A percentile compares a stretch with the other conserved stretches of the same genome.
These are phyloP conservation scores for Huntiella moniliformis DNA, from an alignment of 2,329 filamentous ascomycete genomes.

Conservation along the genomic window DNA sequence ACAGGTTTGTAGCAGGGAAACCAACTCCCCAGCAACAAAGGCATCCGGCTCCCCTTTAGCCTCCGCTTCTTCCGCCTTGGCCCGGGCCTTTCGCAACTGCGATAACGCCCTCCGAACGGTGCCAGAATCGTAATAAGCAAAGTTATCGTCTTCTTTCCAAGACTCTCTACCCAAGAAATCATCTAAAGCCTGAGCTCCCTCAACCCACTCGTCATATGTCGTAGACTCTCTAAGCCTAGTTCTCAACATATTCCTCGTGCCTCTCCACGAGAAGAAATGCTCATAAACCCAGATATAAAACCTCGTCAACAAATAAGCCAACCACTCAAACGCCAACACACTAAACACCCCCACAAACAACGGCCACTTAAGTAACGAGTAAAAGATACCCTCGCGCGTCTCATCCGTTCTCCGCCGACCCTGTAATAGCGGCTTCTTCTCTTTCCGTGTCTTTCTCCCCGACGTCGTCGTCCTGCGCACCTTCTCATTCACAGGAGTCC, in stretches of 20 bases:
- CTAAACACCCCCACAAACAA: conserved; percentile 44
- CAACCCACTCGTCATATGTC: conserved; percentile 69
- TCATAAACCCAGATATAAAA: conserved; percentile 88
- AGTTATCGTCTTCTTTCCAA: conserved; percentile 64
- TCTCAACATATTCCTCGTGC: conserved; percentile 52
- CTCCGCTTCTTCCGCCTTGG: conserved; percentile 34
- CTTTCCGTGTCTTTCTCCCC: conserved; percentile 17
- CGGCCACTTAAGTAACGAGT: conserved; percentile 80
- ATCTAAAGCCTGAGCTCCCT: conserved; percentile 62
- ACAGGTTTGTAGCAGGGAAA: conserved; percentile 64
- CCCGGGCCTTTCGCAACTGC: conserved; percentile 49
- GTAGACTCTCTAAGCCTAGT: conserved; percentile 50
- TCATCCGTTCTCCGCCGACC: conserved; percentile 61
- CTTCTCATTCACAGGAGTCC: conserved; percentile 69
- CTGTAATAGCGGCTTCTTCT: conserved; percentile 18
- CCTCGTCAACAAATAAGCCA: conserved; percentile 62
- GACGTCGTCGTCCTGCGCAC: conserved; percentile 27
- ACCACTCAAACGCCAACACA: conserved; percentile 13
- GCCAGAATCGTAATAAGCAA: conserved; percentile 71
- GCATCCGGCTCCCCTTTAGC: conserved; percentile 18
- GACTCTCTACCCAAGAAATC: conserved; percentile 58
- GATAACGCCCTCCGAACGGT: conserved; percentile 62
- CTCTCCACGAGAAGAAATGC: conserved; percentile 77
- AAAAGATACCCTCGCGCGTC: conserved; percentile 83
- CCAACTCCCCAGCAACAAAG: conserved; percentile 40